Evolutionary conservation across 2,329 filamentous ascomycete genomes (phyloP).

Genomic region (Pyrenochaeta sp.): DNA sequence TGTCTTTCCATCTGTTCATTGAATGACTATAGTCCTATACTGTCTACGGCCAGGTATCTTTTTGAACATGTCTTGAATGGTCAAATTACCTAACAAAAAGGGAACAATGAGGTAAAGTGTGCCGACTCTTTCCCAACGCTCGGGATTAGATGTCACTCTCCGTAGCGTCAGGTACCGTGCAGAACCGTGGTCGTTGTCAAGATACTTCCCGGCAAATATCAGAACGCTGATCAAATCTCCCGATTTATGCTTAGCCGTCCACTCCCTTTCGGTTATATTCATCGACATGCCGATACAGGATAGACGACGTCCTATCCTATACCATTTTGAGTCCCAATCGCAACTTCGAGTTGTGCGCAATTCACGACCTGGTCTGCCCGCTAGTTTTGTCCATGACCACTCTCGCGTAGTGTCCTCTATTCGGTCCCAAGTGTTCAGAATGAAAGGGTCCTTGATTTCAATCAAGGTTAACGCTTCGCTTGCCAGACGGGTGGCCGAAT

Average conservation of each 20-base stretch:
- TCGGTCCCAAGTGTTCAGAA: slow-evolving; percentile 5
- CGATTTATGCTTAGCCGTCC: slow-evolving; percentile 11
- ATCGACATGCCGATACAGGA: slow-evolving; percentile 16
- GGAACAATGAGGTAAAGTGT: slow-evolving; percentile 13
- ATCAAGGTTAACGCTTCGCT: not conserved
- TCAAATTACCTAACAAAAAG: not conserved
- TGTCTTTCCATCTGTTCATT: not conserved
- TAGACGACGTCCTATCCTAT: slow-evolving; percentile 11
- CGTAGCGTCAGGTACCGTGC: slow-evolving; percentile 18
- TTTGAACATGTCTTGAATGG: not conserved
- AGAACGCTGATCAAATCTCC: slow-evolving; percentile 19
- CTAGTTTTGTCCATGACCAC: slow-evolving; percentile 5
- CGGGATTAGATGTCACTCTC: not conserved
- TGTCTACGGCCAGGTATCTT: slow-evolving; percentile 1
- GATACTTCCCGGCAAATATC: slow-evolving; percentile 14
- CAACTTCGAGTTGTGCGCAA: not conserved
- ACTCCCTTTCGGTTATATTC: slow-evolving; percentile 7
- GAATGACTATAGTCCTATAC: not conserved
- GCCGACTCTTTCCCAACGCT: slow-evolving; percentile 19
- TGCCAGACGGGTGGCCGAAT: not conserved
- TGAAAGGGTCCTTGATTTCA: slow-evolving; percentile 4
- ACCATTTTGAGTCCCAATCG: slow-evolving; percentile 12
- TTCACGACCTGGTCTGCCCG: slow-evolving; percentile 11
- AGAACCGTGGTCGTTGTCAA: slow-evolving; percentile 9
- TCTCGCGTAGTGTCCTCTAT: slow-evolving; percentile 6